A percentile compares a stretch with the other conserved stretches of the same genome.
Evolutionary conservation across 1,284 basidiomycete species (phyloP).

Genomic region (Trichosporon sp.): DNA sequence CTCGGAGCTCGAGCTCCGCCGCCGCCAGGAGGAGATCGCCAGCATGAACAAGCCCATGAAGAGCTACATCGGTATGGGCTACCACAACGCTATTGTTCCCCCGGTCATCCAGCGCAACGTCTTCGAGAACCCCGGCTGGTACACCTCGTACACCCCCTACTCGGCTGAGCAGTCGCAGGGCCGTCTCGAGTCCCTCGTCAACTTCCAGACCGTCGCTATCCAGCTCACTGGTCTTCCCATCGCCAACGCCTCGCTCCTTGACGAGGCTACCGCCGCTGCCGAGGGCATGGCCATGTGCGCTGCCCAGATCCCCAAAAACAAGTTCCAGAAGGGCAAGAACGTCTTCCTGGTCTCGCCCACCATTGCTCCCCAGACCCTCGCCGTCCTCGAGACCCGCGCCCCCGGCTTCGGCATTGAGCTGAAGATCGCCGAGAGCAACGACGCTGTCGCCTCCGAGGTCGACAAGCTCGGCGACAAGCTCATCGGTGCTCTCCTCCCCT

Average conservation of each 20-base stretch:
- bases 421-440: slow-evolving; percentile 53
- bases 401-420: slow-evolving; percentile 84
- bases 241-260: slow-evolving; percentile 85
- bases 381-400: slow-evolving; percentile 78
- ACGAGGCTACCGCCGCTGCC: slow-evolving; percentile 87
- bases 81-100: slow-evolving; percentile 88
- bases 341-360: slow-evolving; percentile 77
- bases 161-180: slow-evolving; percentile 52
- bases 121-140: slow-evolving; percentile 97
- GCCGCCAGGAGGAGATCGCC: slow-evolving; percentile 70
- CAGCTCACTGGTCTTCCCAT: slow-evolving; percentile 93
- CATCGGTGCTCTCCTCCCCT: slow-evolving; percentile 84
- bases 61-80: slow-evolving; percentile 97
- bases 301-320: slow-evolving; percentile 42
- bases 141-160: slow-evolving; percentile 90
- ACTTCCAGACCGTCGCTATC: slow-evolving; percentile 95
- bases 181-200: slow-evolving; percentile 91
- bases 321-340: slow-evolving; percentile 64
- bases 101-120: slow-evolving; percentile 90
- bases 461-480: slow-evolving; percentile 55
- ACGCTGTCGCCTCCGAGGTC: slow-evolving; percentile 53
- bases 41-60: slow-evolving; percentile 73
- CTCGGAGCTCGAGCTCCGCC: slow-evolving; percentile 79
- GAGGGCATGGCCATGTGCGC: slow-evolving; percentile 59
- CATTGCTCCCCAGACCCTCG: slow-evolving; percentile 78